phyloP scores from a whole-genome alignment of 805 yeast genomes.

The Cyberlindnera maritima region DNA sequence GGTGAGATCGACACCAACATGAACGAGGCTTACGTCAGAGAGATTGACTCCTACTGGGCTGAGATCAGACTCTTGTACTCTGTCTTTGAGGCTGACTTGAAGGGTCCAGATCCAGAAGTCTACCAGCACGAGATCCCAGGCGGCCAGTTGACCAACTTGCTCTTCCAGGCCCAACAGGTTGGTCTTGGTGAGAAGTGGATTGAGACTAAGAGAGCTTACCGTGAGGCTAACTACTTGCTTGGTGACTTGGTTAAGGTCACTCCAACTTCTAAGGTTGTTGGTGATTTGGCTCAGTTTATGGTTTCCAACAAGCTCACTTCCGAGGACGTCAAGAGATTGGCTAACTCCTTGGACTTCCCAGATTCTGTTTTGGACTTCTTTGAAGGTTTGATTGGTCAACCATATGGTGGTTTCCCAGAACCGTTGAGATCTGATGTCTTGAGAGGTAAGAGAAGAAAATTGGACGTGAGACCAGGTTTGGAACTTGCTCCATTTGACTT shows the following conservation, averaged over 20 bases:
- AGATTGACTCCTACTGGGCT: conserved; percentile 94
- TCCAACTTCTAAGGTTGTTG: conserved; percentile 99
- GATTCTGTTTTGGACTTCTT: conserved; percentile 97
- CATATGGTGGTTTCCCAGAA: conserved; percentile 99
- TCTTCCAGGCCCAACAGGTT: conserved; percentile 99
- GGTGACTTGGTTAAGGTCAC: conserved; percentile 99
- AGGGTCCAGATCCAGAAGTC: conserved; percentile 99
- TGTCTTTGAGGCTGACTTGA: conserved; percentile 96
- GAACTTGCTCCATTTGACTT: conserved; percentile 83
- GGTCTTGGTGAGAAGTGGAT: conserved; percentile 97
- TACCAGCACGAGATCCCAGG: conserved; percentile 99
- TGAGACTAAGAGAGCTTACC: conserved; percentile 92
- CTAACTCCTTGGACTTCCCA: conserved; percentile 94
- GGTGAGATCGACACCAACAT: conserved; percentile 80
- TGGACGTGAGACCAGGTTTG: conserved; percentile 89
- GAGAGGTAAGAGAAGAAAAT: conserved; percentile 88
- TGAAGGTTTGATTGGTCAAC: conserved; percentile 99
- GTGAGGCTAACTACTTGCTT: conserved; percentile 82
- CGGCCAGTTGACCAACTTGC: conserved; percentile 95
- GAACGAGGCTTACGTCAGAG: conserved; percentile 64
- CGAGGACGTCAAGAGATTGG: conserved; percentile 85
- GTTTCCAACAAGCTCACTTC: conserved; percentile 87
- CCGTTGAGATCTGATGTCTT: conserved; percentile 91
- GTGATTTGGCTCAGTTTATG: conserved; percentile 99
- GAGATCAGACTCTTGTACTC: conserved; percentile 96